Evolutionary conservation across 192 early-diverging fungal species (phyloP).

Genomic region (Backusella parvicylindrica): DNA sequence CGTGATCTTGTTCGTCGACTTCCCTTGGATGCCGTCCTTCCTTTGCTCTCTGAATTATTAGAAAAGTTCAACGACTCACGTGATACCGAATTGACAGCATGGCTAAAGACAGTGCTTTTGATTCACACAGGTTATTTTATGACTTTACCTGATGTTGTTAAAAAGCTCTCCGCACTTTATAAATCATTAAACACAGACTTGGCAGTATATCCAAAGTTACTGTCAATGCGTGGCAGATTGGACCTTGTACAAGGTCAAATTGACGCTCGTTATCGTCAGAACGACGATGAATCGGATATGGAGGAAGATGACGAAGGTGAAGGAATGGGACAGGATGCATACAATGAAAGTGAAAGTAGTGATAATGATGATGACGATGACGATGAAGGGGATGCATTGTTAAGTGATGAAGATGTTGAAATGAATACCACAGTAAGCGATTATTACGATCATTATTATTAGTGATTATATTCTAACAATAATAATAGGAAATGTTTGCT

Average conservation of each 20-base stretch:
- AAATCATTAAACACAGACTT: slow-evolving; percentile 45
- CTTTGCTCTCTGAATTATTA: slow-evolving; percentile 43
- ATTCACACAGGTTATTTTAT: slow-evolving; percentile 53
- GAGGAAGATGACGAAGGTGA: slow-evolving; percentile 11
- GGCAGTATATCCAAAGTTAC: slow-evolving; percentile 42
- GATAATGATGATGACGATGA: slow-evolving; percentile 4
- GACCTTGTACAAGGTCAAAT: slow-evolving; percentile 51
- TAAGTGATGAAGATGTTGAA: background rate
- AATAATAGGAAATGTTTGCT: background rate
- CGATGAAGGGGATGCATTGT: slow-evolving; percentile 5
- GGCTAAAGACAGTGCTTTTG: slow-evolving; percentile 47
- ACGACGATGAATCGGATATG: slow-evolving; percentile 16
- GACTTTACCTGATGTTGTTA: slow-evolving; percentile 47
- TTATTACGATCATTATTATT: background rate
- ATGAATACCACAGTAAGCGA: background rate
- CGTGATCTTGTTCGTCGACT: slow-evolving; percentile 45
- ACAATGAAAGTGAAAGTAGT: background rate
- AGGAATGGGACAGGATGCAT: background rate
- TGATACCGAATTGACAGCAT: slow-evolving; percentile 38
- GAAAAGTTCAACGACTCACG: slow-evolving; percentile 43
- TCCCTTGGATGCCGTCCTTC: slow-evolving; percentile 44
- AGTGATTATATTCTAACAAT: background rate
- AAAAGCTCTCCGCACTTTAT: slow-evolving; percentile 47
- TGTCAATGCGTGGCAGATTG: slow-evolving; percentile 46
- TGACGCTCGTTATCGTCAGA: slow-evolving; percentile 37